phyloP scores from a whole-genome alignment of 1,284 basidiomycete species.

The Trametes hirsuta region DNA sequence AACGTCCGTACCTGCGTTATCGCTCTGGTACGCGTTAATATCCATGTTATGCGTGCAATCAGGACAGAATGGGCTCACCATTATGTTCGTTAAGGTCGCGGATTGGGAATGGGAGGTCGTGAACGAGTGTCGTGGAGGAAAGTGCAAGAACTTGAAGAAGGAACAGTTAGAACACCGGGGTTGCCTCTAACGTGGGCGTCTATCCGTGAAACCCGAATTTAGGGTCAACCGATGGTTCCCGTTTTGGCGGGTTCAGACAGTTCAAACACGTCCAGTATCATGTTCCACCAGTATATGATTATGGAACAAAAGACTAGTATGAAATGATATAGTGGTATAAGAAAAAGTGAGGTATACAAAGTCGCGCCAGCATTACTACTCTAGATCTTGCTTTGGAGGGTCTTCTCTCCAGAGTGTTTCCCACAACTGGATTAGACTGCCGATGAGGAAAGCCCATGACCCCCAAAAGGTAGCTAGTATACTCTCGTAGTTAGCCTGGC shows the following conservation, averaged over 20 bases:
- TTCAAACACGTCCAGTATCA: background rate
- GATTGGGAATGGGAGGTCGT: background rate
- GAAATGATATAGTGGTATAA: too few species aligned
- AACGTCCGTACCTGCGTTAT: constrained; percentile 57
- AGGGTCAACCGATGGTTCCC: background rate
- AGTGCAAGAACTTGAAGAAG: background rate
- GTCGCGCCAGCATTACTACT: too few species aligned
- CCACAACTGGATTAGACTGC: constrained; percentile 56
- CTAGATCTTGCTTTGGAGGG: background rate
- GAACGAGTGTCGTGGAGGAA: background rate
- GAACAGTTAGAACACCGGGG: background rate
- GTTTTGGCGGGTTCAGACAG: constrained; percentile 5
- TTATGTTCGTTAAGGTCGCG: constrained; percentile 8
- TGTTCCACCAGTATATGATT: too few species aligned
- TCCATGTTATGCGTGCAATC: background rate
- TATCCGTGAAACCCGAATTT: constrained; percentile 2
- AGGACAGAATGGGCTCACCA: constrained; percentile 4
- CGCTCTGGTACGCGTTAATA: constrained; percentile 45
- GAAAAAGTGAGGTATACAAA: too few species aligned
- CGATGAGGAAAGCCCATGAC: constrained; percentile 63
- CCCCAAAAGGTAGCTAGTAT: constrained; percentile 62
- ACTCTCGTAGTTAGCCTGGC: constrained; percentile 48
- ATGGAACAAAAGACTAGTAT: too few species aligned
- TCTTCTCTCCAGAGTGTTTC: constrained; percentile 36
- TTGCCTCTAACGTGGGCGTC: background rate